A percentile compares a stretch with the other conserved stretches of the same genome.
Conservation (phyloP, 2,329 filamentous ascomycete genomes). For the Pezicula neosporulosa region DNA sequence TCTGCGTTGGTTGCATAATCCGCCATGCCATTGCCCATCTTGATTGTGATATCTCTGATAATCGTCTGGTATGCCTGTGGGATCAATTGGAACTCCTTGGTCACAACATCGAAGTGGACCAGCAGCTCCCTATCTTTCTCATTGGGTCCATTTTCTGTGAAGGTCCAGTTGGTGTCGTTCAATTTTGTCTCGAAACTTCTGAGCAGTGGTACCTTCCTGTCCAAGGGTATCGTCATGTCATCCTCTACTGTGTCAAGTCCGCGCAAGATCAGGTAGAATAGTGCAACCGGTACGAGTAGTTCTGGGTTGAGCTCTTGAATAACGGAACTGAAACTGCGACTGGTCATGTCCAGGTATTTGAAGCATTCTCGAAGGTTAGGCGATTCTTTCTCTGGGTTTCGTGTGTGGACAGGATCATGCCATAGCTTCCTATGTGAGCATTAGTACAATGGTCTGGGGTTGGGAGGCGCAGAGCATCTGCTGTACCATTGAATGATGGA, state of each 20-base stretch:
- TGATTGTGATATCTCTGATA: constrained; percentile 86
- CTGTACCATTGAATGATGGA: constrained; percentile 82
- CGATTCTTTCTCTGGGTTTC: constrained; percentile 73
- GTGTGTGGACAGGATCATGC: constrained; percentile 90
- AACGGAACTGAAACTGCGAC: constrained; percentile 87
- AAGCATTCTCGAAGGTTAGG: constrained; percentile 78
- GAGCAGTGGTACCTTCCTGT: constrained; percentile 81
- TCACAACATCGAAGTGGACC: constrained; percentile 85
- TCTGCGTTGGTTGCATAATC: constrained; percentile 88
- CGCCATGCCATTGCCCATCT: constrained; percentile 99
- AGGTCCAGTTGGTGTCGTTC: constrained; percentile 86
- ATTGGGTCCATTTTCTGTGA: constrained; percentile 76
- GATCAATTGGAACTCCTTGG: constrained; percentile 82
- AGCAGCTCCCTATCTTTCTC: constrained; percentile 94
- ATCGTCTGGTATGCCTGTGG: constrained; percentile 81
- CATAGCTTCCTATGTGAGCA: constrained; percentile 73
- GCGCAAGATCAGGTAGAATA: constrained; percentile 92
- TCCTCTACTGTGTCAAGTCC: constrained; percentile 98
- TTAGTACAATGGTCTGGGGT: constrained; percentile 10
- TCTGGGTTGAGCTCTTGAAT: constrained; percentile 96
- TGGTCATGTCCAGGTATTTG: constrained; percentile 79
- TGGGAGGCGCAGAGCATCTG: not conserved
- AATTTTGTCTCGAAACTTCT: constrained; percentile 78
- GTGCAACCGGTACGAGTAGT: constrained; percentile 79
- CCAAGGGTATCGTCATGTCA: constrained; percentile 86